Evolutionary conservation across 2,329 filamentous ascomycete genomes (phyloP), one percentile per base, ranked within the genome.

Genomic region (Aureobasidium vineae): DNA sequence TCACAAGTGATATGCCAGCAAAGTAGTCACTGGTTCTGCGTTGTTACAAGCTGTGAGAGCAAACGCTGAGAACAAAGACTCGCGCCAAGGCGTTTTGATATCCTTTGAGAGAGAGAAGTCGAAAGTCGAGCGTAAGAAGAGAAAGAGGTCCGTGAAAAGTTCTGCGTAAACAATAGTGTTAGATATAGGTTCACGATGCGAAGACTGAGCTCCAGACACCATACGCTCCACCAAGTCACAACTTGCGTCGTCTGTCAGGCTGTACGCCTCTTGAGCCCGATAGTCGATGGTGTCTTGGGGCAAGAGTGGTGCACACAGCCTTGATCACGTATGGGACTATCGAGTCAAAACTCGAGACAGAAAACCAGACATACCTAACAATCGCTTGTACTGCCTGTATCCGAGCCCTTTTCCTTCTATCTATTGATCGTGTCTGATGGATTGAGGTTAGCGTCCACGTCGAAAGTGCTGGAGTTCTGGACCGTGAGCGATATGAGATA

Each of bases 311-410:
- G 10, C n/a, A 40, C n/a, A 26, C n/a, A 16, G 52, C 50, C 31
- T 23, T 15, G 10, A 19, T 10, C 28, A 38, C 15, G 28, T 38
- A 5, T 54, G 2, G 1, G 5, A 16, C 52, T 38, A 23, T 23
- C 21, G 11, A 7, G n/a, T n/a, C 31, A n/a, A 16, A 16, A 19
- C 8, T 4, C 26, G 16, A 45, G 16, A 11, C 10, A 19, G 41
- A 23, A 38, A 33, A 36, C 23, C 1, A 5, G 4, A 64, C 61
- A 21, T 38, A 64, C 61, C 61, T 64, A 64, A 45, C 3, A 36
- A 43, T 53, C 26, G 61, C 38, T 50, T 64, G 47, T 45, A 49
- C 10, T 43, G 49, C 61, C 61, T 64, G 16, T 64, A 64, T 33
- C 23, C 36, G 38, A 33, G 36, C n/a, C 49, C 36, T 36, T 49